Percentiles rank a stretch among this genome's conserved stretches.
phyloP scores from a whole-genome alignment of 2,329 filamentous ascomycete species.

The Colletotrichum liriopes region DNA sequence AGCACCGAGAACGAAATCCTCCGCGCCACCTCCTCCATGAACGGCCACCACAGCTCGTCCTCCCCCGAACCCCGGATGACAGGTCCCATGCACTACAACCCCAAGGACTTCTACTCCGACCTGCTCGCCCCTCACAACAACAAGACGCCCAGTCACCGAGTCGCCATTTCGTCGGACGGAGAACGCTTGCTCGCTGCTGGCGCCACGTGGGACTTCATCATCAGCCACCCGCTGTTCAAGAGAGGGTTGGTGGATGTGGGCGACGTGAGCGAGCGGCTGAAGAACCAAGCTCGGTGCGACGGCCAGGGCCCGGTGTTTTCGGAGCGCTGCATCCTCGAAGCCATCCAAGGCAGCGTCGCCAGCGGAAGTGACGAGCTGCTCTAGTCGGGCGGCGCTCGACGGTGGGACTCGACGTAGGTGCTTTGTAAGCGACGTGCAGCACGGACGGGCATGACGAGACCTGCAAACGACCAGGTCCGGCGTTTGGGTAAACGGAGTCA shows the following conservation, averaged over 20 bases:
- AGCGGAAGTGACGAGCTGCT: conserved; percentile 84
- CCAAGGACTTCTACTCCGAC: conserved; percentile 79
- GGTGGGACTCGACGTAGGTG: conserved; percentile 16
- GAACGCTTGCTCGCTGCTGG: conserved; percentile 81
- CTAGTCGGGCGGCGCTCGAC: conserved; percentile 46
- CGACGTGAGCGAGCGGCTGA: conserved; percentile 84
- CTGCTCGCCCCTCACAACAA: conserved; percentile 74
- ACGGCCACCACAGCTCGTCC: conserved; percentile 55
- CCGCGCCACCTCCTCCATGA: conserved; percentile 78
- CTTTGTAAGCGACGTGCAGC: conserved; percentile 38
- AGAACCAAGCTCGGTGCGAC: conserved; percentile 83
- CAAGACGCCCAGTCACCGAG: conserved; percentile 77
- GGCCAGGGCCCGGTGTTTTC: conserved; percentile 91
- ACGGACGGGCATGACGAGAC: conserved; percentile 21
- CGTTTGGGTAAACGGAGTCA: conserved; percentile 41
- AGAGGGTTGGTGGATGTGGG: conserved; percentile 85
- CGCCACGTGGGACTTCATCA: conserved; percentile 92
- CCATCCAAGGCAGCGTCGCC: conserved; percentile 84
- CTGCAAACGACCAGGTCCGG: conserved; percentile 37
- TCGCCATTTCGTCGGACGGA: conserved; percentile 76
- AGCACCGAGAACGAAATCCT: conserved; percentile 95
- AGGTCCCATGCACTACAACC: conserved; percentile 80
- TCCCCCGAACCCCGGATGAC: conserved; percentile 68
- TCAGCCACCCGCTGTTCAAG: conserved; percentile 83
- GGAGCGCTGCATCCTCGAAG: conserved; percentile 79